These are phyloP conservation scores for Russula abietina DNA, from an alignment of 768 basidiomycete genomes.

Conservation along the genomic window DNA sequence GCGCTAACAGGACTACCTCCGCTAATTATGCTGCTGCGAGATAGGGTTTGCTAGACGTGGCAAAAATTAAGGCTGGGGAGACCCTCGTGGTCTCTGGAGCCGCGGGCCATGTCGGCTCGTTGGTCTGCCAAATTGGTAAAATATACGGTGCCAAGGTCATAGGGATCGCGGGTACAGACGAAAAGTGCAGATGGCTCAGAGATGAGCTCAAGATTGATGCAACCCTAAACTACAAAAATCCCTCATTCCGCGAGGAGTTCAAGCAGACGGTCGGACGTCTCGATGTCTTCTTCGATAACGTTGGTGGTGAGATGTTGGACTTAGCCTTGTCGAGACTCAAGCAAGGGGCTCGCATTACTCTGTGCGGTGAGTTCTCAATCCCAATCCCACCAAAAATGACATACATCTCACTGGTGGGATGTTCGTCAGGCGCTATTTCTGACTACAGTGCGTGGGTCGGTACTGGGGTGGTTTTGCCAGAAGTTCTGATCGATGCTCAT, in stretches of 20 bases:
- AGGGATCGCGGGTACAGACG: constrained; percentile 77
- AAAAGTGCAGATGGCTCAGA: constrained; percentile 84
- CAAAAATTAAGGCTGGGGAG: constrained; percentile 75
- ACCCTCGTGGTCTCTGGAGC: constrained; percentile 90
- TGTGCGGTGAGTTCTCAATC: constrained; percentile 58
- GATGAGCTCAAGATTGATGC: constrained; percentile 77
- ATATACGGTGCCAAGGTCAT: constrained; percentile 73
- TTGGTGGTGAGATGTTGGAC: constrained; percentile 77
- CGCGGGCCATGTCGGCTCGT: constrained; percentile 79
- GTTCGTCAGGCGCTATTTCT: constrained; percentile 66
- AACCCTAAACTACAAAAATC: constrained; percentile 83
- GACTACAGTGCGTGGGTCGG: constrained; percentile 56
- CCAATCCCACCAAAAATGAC: constrained; percentile 2
- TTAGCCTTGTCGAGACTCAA: constrained; percentile 70
- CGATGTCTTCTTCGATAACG: constrained; percentile 85
- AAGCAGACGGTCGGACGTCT: constrained; percentile 62
- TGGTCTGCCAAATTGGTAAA: constrained; percentile 85
- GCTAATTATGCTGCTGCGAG: constrained; percentile 5
- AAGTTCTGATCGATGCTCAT: too few relatives aligned
- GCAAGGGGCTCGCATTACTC: constrained; percentile 63
- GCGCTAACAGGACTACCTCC: neutral
- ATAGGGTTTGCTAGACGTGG: constrained; percentile 79
- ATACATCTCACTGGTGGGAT: neutral
- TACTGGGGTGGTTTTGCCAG: neutral
- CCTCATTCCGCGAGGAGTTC: constrained; percentile 65